Percentiles rank a stretch among this genome's conserved stretches.
These are phyloP conservation scores for Lippia alba DNA, from an alignment of 305 asterid genomes.

Conservation along the genomic window DNA sequence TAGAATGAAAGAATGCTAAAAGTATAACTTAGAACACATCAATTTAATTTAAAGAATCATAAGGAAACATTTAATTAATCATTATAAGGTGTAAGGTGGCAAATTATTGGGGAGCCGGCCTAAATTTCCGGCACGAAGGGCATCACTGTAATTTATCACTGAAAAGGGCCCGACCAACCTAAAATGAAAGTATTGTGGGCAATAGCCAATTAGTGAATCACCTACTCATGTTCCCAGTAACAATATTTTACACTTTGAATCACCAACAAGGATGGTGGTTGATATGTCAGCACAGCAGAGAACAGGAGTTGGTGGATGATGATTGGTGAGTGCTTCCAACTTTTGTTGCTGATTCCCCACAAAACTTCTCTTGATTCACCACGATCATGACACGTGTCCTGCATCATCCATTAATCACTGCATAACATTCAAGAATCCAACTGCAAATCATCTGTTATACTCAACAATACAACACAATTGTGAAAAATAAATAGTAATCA, in stretches of 20 bases:
- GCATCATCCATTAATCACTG: not conserved
- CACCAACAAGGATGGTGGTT: constrained; percentile 37
- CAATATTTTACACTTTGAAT: constrained; percentile 1
- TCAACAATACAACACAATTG: too few species aligned
- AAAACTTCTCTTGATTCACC: not conserved
- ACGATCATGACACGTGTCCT: constrained; percentile 21
- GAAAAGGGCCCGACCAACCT: not conserved
- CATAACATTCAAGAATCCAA: not conserved
- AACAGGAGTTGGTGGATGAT: constrained; percentile 44
- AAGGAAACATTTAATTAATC: not conserved
- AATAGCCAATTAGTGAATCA: constrained; percentile 13
- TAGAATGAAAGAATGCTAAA: not conserved
- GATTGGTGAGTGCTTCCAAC: constrained; percentile 17
- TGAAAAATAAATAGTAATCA: too few species aligned
- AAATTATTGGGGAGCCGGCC: not conserved
- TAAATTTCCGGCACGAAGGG: constrained; percentile 22
- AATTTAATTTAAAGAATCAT: not conserved
- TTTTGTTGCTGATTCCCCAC: constrained; percentile 1
- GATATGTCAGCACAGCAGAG: constrained; percentile 47
- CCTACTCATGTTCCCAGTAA: constrained; percentile 11
- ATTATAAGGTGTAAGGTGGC: not conserved
- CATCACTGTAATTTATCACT: constrained; percentile 10
- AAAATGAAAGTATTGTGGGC: constrained; percentile 19
- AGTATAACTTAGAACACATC: too few species aligned
- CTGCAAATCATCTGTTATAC: too few species aligned